Percentiles rank a stretch among this genome's conserved stretches.
These are phyloP conservation scores for Kuraishia capsulata DNA, from an alignment of 805 yeast genomes.

Conservation along the genomic window DNA sequence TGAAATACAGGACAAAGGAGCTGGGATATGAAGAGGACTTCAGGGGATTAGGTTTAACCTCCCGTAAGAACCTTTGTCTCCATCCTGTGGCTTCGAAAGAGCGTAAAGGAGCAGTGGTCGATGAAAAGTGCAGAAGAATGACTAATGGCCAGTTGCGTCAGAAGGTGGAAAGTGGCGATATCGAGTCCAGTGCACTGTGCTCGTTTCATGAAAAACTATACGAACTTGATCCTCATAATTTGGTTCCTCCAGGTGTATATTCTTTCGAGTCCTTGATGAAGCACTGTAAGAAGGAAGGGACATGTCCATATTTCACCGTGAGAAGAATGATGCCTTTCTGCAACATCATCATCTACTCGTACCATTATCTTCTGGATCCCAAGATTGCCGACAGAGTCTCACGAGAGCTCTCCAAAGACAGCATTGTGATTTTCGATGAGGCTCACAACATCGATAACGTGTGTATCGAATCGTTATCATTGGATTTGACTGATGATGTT, in stretches of 20 bases:
- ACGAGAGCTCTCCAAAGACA: conserved; percentile 80
- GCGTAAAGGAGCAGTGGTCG: conserved; percentile 85
- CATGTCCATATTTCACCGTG: conserved; percentile 95
- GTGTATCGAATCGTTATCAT: conserved; percentile 88
- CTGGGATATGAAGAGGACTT: conserved; percentile 85
- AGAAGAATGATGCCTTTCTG: conserved; percentile 96
- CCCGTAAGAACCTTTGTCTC: conserved; percentile 88
- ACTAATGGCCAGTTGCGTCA: conserved; percentile 84
- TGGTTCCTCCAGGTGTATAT: conserved; percentile 88
- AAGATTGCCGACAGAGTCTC: conserved; percentile 96
- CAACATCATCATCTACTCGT: conserved; percentile 90
- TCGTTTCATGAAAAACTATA: conserved; percentile 86
- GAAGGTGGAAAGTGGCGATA: conserved; percentile 49
- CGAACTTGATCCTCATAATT: conserved; percentile 78
- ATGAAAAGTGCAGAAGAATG: conserved; percentile 91
- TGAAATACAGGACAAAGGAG: conserved; percentile 79
- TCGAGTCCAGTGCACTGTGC: conserved; percentile 56
- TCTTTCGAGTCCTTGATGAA: conserved; percentile 79
- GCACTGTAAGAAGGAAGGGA: conserved; percentile 69
- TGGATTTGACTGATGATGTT: conserved; percentile 87
- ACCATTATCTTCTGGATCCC: conserved; percentile 93
- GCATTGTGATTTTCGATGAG: conserved; percentile 94
- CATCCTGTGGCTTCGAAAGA: conserved; percentile 86
- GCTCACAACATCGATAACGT: conserved; percentile 99
- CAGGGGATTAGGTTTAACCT: conserved; percentile 87